Percentiles rank a stretch among this genome's conserved stretches.
Evolutionary conservation across 2,329 filamentous ascomycete species (phyloP).

Genomic region (Hypoxylon sp.): DNA sequence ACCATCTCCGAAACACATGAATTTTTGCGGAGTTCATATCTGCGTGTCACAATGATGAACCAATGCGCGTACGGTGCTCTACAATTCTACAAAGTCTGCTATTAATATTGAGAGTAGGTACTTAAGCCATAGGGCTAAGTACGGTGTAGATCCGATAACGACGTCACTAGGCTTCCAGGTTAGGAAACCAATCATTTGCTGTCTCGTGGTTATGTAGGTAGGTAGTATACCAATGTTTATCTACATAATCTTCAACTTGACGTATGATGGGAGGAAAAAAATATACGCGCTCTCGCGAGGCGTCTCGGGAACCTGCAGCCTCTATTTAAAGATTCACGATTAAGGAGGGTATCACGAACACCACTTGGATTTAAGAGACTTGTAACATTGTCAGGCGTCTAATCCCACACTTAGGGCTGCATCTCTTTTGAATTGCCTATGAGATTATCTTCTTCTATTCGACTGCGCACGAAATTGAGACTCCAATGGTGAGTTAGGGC

Average conservation of each 20-base stretch:
- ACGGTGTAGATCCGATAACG: constrained; percentile 37
- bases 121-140: constrained; percentile 27
- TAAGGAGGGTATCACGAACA: constrained; percentile 15
- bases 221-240: too few relatives aligned
- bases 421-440: constrained; percentile 5
- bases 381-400: constrained; percentile 24
- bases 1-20: constrained; percentile 20
- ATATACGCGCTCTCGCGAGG: constrained; percentile 17
- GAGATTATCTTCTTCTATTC: constrained; percentile 14
- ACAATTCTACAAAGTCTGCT: constrained; percentile 7
- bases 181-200: constrained; percentile 21
- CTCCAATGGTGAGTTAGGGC: constrained; percentile 28
- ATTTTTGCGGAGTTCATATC: constrained; percentile 32
- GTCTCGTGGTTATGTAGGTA: neutral
- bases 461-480: constrained; percentile 25
- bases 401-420: constrained; percentile 2
- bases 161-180: constrained; percentile 35
- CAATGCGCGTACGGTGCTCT: constrained; percentile 20
- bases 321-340: constrained; percentile 20
- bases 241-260: constrained; percentile 2
- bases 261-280: neutral
- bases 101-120: constrained; percentile 17
- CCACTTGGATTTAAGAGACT: constrained; percentile 9
- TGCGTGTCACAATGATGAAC: constrained; percentile 23
- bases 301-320: constrained; percentile 8